A percentile compares a stretch with the other conserved stretches of the same genome.
Evolutionary conservation across 371 early-diverging fungal species (phyloP).

Genomic region (Rhizopus stolonifer): DNA sequence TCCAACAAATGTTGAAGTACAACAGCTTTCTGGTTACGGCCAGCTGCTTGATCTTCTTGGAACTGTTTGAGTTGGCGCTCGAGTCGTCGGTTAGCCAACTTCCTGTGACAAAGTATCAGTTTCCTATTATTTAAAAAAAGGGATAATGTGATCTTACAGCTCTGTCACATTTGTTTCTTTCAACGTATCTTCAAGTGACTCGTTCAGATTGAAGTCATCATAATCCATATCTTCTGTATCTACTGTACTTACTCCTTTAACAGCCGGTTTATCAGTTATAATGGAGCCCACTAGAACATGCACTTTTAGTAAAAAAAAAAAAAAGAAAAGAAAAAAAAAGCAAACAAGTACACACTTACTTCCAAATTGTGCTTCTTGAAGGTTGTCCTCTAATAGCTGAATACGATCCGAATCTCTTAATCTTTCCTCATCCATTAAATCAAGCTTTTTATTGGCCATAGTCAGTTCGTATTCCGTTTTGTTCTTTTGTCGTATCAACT

Average conservation of each 20-base stretch:
- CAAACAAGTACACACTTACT: too few species aligned
- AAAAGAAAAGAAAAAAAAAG: background rate
- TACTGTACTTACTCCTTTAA: background rate
- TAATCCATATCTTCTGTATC: slow-evolving; percentile 38
- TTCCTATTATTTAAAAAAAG: background rate
- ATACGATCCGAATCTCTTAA: slow-evolving; percentile 74
- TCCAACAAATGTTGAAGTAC: slow-evolving; percentile 71
- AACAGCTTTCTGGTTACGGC: slow-evolving; percentile 49
- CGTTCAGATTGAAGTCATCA: slow-evolving; percentile 38
- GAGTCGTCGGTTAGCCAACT: slow-evolving; percentile 69
- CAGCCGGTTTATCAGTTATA: slow-evolving; percentile 1
- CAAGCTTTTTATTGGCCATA: slow-evolving; percentile 62
- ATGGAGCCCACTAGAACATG: slow-evolving; percentile 8
- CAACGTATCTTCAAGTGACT: slow-evolving; percentile 46
- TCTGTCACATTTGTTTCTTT: slow-evolving; percentile 56
- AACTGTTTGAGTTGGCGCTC: slow-evolving; percentile 72
- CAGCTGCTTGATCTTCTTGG: slow-evolving; percentile 57
- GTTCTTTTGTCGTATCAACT: slow-evolving; percentile 68
- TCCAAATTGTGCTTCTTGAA: slow-evolving; percentile 80
- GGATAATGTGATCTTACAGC: slow-evolving; percentile 47
- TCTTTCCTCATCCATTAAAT: slow-evolving; percentile 64
- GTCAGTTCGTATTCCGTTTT: slow-evolving; percentile 69
- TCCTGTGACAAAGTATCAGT: slow-evolving; percentile 15
- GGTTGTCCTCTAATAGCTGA: slow-evolving; percentile 72
- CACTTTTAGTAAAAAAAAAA: background rate